phyloP scores from a whole-genome alignment of 768 basidiomycete genomes.

The Suillus cothurnatus region DNA sequence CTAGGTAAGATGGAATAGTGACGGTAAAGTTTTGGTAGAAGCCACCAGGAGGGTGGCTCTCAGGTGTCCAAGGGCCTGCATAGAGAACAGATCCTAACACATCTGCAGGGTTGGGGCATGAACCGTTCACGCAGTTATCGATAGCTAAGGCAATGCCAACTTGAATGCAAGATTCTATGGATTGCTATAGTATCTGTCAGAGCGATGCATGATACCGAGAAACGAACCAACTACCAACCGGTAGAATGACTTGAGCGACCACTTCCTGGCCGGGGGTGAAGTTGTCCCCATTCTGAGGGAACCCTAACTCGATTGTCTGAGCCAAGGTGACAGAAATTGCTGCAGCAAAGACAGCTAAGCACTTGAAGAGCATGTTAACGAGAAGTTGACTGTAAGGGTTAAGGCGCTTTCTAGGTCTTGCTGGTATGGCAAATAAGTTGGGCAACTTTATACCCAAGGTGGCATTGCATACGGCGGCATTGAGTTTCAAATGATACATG shows the following conservation, averaged over 20 bases:
- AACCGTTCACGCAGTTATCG: constrained; percentile 19
- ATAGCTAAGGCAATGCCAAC: constrained; percentile 35
- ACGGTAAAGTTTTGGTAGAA: constrained; percentile 33
- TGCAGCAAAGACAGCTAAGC: constrained; percentile 11
- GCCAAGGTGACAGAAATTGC: constrained; percentile 18
- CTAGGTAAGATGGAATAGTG: constrained; percentile 11
- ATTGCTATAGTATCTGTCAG: constrained; percentile 14
- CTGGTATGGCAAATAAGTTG: background rate
- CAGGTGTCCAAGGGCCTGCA: constrained; percentile 30
- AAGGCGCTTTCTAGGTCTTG: background rate
- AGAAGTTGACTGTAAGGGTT: background rate
- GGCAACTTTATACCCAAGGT: background rate
- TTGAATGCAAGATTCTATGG: constrained; percentile 22
- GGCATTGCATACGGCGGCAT: background rate
- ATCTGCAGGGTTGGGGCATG: constrained; percentile 24
- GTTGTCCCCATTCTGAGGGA: constrained; percentile 22
- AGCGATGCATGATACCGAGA: background rate
- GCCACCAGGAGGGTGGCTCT: constrained; percentile 18
- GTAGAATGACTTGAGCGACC: constrained; percentile 20
- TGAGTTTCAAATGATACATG: background rate
- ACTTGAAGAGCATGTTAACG: constrained; percentile 3
- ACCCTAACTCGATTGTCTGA: constrained; percentile 31
- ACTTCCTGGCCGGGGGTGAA: constrained; percentile 21
- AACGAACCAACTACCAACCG: constrained; percentile 18
- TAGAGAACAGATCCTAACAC: constrained; percentile 30